A percentile compares a stretch with the other conserved stretches of the same genome.
Evolutionary conservation across 2,329 filamentous ascomycete genomes (phyloP).

Genomic region (Fusarium heterosporum): DNA sequence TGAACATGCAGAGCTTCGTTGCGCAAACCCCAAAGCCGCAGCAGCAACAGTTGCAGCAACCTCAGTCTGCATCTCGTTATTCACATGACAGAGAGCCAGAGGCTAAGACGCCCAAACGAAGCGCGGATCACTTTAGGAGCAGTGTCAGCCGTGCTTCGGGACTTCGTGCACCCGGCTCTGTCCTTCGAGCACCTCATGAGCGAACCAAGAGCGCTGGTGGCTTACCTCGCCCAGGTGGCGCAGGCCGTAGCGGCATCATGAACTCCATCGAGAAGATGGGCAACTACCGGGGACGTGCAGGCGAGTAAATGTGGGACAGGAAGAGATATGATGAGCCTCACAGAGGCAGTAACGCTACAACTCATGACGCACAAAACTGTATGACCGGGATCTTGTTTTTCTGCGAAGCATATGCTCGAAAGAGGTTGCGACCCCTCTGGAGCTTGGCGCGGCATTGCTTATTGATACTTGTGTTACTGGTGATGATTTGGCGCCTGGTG

Average conservation of each 20-base stretch:
- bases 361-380: conserved; percentile 42
- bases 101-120: conserved; percentile 52
- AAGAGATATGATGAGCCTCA: conserved; percentile 18
- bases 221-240: conserved; percentile 62
- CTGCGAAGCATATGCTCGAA: conserved; percentile 36
- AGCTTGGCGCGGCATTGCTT: conserved; percentile 32
- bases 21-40: conserved; percentile 43
- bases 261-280: conserved; percentile 91
- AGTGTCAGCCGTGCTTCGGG: conserved; percentile 68
- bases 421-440: conserved; percentile 13
- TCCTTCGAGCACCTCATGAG: conserved; percentile 58
- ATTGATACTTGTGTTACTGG: conserved; percentile 27
- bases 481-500: conserved; percentile 26
- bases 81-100: conserved; percentile 44
- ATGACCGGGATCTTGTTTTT: conserved; percentile 38
- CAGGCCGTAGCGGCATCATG: conserved; percentile 77
- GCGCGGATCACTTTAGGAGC: conserved; percentile 51
- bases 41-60: conserved; percentile 41
- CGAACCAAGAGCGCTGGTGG: conserved; percentile 59
- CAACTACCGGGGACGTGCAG: conserved; percentile 62
- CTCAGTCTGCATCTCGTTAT: conserved; percentile 40
- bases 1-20: conserved; percentile 71
- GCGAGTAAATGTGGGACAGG: conserved; percentile 38
- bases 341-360: conserved; percentile 34
- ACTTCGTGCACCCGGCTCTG: conserved; percentile 69